A percentile compares a stretch with the other conserved stretches of the same genome.
These are phyloP conservation scores for Lichtheimia corymbifera DNA, from an alignment of 371 early-diverging fungal genomes.

Conservation along the genomic window DNA sequence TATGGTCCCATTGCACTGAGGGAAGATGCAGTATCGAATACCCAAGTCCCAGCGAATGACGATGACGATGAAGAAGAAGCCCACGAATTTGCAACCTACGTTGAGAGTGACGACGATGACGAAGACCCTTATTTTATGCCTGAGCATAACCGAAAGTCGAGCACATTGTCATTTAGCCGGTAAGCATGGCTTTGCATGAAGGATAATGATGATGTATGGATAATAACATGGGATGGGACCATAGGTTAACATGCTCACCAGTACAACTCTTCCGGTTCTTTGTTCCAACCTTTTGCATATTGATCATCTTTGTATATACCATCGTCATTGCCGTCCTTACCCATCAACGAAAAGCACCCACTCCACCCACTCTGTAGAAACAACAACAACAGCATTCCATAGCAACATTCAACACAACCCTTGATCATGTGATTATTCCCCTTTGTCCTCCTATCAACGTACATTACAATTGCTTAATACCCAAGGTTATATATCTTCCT, in stretches of 20 bases:
- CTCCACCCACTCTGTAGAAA: too few relatives aligned
- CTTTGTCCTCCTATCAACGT: too few relatives aligned
- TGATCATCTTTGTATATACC: slow-evolving; percentile 49
- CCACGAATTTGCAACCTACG: slow-evolving; percentile 53
- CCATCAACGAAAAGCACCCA: slow-evolving; percentile 26
- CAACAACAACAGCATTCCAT: too few relatives aligned
- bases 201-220: too few relatives aligned
- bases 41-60: background rate
- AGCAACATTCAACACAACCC: too few relatives aligned
- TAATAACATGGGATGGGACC: too few relatives aligned
- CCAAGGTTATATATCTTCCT: too few relatives aligned
- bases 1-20: slow-evolving; percentile 11
- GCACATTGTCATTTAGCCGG: slow-evolving; percentile 47
- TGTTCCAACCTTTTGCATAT: slow-evolving; percentile 44
- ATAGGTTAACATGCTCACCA: slow-evolving; percentile 49
- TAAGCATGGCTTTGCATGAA: slow-evolving; percentile 7
- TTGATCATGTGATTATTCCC: too few relatives aligned
- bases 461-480: too few relatives aligned
- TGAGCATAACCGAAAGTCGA: slow-evolving; percentile 50
- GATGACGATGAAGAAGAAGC: slow-evolving; percentile 50
- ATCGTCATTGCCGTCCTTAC: slow-evolving; percentile 44
- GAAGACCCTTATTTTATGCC: slow-evolving; percentile 59
- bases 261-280: slow-evolving; percentile 48
- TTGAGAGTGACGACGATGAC: slow-evolving; percentile 56
- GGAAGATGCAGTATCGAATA: background rate